These are phyloP conservation scores for Stagonosporopsis cucurbitacearum DNA, from an alignment of 2,329 filamentous ascomycete species.

Conservation along the genomic window DNA sequence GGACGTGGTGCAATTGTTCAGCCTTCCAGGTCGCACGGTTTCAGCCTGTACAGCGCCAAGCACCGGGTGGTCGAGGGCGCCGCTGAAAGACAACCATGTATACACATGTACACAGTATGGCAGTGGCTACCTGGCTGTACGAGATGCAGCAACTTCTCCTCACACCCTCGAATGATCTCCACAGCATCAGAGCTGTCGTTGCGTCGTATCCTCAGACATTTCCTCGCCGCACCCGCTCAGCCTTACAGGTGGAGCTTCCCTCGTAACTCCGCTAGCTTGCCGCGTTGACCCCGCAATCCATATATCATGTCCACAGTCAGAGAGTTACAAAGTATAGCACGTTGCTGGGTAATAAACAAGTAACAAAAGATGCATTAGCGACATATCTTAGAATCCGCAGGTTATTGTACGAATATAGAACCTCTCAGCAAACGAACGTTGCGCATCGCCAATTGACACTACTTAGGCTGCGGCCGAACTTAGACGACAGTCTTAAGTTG, in stretches of 20 bases:
- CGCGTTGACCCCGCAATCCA: constrained; percentile 3
- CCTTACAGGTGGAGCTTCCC: constrained; percentile 2
- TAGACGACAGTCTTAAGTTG: too few species aligned
- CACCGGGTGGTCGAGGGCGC: neutral
- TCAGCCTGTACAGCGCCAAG: constrained; percentile 5
- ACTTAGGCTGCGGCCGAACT: too few species aligned
- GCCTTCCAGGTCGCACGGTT: neutral
- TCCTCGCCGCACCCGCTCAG: neutral
- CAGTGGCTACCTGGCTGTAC: neutral
- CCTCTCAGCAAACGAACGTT: too few species aligned
- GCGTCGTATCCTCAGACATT: neutral
- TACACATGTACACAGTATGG: too few species aligned
- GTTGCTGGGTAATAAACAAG: too few species aligned
- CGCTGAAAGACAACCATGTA: too few species aligned
- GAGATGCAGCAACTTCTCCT: neutral
- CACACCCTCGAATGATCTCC: neutral
- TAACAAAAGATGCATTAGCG: too few species aligned
- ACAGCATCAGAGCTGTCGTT: neutral
- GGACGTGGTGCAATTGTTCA: neutral
- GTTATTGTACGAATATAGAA: too few species aligned
- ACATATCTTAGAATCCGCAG: too few species aligned
- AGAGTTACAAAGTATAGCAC: too few species aligned
- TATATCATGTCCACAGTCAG: too few species aligned
- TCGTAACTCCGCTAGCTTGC: neutral
- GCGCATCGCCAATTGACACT: too few species aligned